Evolutionary conservation across 495 filamentous ascomycete species (phyloP), one percentile per base, ranked within the genome.

Genomic region (Penicillium ochrochloron): DNA sequence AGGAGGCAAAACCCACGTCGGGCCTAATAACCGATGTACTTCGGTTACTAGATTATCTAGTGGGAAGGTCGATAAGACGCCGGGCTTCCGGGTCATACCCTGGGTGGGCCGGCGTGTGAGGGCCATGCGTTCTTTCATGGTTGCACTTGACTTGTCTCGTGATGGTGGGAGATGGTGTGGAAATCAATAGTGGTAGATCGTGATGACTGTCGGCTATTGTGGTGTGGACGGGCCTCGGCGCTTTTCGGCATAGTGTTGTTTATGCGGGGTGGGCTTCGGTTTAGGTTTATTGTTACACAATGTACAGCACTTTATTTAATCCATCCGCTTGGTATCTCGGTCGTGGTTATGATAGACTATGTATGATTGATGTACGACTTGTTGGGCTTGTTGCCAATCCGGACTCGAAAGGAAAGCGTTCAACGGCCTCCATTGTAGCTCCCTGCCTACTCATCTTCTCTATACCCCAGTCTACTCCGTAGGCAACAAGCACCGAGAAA

Each of bases 21-120:
- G 63, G 14, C 63, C 63, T 14, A 65, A 41, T 11, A 65, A 41
- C 17, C 58, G 63, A 44, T 65, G 63, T 15, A 65, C 53, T 53
- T 65, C 63, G 52, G 58, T 27, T 42, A 65, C 9, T 21, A 65
- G 6, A 23, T 61, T 61, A 9, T 65, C 63, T 6, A 65, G 21
- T 2, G 63, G 63, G 34, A 57, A 39, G 3, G 63, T 65, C 6
- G 63, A 57, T 8, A 65, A 23, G 11, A 65, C 63, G 11, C 50
- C 58, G 15, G 52, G 42, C 23, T 61, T 61, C 11, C 35, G 58
- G 53, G 42, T 25, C 63, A 65, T 65, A 3, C 63, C 58, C 59
- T 41, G 63, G 29, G 52, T 52, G 7, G 53, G 41, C 14, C 41
- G 52, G 23, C 52, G 51, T 42, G 34, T 21, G 5, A 51, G 46